Conservation (phyloP, 441 rosid species). For the Gossypium laxum region DNA sequence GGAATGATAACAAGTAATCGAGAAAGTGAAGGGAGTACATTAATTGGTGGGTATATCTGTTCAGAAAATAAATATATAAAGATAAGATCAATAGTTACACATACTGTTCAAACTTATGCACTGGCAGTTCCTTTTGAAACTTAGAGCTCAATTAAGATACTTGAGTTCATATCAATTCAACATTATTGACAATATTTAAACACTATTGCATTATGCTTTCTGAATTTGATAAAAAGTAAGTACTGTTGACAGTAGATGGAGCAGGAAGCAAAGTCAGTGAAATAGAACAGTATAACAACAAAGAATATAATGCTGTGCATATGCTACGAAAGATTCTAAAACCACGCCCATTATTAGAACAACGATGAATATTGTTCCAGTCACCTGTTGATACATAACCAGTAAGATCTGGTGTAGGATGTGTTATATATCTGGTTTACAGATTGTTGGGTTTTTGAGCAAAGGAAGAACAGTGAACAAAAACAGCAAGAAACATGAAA, state of each 20-base stretch:
- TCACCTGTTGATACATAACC: conserved; percentile 93
- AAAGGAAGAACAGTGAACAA: too few species aligned
- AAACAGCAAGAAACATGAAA: too few species aligned
- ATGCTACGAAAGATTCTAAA: not conserved
- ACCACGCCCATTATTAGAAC: not conserved
- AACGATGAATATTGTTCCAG: not conserved
- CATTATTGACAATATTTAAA: not conserved
- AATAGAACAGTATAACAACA: not conserved
- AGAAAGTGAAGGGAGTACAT: conserved; percentile 91
- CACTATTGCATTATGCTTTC: not conserved
- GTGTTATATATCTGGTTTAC: conserved; percentile 73
- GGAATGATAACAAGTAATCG: conserved; percentile 26
- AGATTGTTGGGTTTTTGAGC: not conserved
- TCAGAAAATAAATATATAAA: conserved; percentile 7
- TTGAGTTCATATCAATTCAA: not conserved
- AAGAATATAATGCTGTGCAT: not conserved
- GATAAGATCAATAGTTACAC: not conserved
- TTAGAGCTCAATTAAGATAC: not conserved
- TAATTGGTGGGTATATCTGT: conserved; percentile 97
- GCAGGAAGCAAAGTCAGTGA: not conserved
- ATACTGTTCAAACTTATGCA: not conserved
- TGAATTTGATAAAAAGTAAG: not conserved
- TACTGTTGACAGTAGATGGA: not conserved
- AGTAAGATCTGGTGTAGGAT: conserved; percentile 96
- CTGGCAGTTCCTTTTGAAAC: not conserved